Conservation (phyloP, 83 land plant genomes). For the Isoetes engelmannii region DNA sequence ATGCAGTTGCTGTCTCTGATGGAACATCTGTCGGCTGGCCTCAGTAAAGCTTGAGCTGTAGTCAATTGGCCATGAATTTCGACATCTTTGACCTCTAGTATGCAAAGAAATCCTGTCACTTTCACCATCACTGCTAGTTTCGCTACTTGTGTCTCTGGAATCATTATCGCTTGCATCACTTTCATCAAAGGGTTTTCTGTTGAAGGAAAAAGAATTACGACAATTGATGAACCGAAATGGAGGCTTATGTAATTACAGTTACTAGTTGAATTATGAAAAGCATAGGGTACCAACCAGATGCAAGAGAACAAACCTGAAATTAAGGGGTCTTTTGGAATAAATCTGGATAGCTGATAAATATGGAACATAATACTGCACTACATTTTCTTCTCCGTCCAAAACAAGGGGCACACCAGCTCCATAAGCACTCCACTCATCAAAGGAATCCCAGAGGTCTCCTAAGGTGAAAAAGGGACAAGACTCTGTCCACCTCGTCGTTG, state of each 20-base stretch:
- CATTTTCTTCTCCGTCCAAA: slow-evolving; percentile 30
- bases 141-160: slow-evolving; percentile 2
- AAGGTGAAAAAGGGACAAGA: slow-evolving; percentile 42
- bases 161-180: slow-evolving; percentile 11
- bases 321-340: slow-evolving; percentile 22
- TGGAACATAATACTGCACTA: slow-evolving; percentile 63
- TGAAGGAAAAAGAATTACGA: too few species aligned
- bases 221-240: too few species aligned
- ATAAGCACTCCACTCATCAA: slow-evolving; percentile 73
- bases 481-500: slow-evolving; percentile 31
- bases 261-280: too few species aligned
- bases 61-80: background rate
- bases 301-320: too few species aligned
- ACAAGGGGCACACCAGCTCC: slow-evolving; percentile 53
- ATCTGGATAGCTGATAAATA: slow-evolving; percentile 65
- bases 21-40: background rate
- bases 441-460: slow-evolving; percentile 54
- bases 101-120: slow-evolving; percentile 3
- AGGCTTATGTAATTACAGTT: too few species aligned
- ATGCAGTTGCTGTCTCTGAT: background rate
- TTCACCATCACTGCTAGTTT: slow-evolving; percentile 2
- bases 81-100: background rate
- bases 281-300: too few species aligned
- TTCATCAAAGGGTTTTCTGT: too few species aligned
- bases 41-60: background rate